Percentiles rank a stretch among this genome's conserved stretches.
Conservation (phyloP, 116 monocot species). For the Iris pallida region DNA sequence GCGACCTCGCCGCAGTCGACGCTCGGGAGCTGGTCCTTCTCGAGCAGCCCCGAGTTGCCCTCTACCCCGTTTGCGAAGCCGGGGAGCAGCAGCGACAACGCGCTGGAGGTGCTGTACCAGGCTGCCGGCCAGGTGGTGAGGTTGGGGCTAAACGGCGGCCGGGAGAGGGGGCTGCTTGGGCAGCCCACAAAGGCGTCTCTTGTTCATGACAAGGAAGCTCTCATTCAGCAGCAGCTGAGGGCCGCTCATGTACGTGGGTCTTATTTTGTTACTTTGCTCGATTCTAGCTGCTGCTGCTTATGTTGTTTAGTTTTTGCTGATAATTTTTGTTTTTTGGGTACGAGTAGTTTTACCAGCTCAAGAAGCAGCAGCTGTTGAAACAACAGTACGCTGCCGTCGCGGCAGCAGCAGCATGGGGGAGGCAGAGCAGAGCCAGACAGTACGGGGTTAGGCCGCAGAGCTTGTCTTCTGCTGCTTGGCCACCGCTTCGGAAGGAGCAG, state of each 20-base stretch:
- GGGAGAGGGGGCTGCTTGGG: slow-evolving; percentile 11
- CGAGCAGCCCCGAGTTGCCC: slow-evolving; percentile 19
- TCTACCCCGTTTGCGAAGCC: slow-evolving; percentile 32
- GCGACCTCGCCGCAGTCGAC: slow-evolving; percentile 57
- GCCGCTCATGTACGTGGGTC: slow-evolving; percentile 22
- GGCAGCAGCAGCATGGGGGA: slow-evolving; percentile 19
- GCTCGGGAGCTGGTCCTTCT: slow-evolving; percentile 20
- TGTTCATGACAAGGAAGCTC: background rate
- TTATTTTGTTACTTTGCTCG: background rate
- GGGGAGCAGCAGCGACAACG: slow-evolving; percentile 4
- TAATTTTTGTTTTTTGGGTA: too few relatives aligned
- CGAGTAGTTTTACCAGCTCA: slow-evolving; percentile 47
- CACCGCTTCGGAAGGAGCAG: background rate
- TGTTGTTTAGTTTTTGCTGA: background rate
- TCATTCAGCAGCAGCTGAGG: slow-evolving; percentile 43
- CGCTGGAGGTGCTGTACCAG: slow-evolving; percentile 29
- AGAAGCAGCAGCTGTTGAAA: slow-evolving; percentile 41
- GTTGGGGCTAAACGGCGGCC: slow-evolving; percentile 15
- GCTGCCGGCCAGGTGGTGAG: slow-evolving; percentile 31
- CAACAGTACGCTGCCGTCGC: slow-evolving; percentile 15
- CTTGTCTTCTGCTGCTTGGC: background rate
- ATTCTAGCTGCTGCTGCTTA: background rate
- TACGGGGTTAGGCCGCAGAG: too few relatives aligned
- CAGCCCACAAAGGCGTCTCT: slow-evolving; percentile 1
- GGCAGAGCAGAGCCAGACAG: slow-evolving; percentile 8